These are phyloP conservation scores for Aspergillus coremiiformis DNA, from an alignment of 495 filamentous ascomycete species.

Conservation along the genomic window DNA sequence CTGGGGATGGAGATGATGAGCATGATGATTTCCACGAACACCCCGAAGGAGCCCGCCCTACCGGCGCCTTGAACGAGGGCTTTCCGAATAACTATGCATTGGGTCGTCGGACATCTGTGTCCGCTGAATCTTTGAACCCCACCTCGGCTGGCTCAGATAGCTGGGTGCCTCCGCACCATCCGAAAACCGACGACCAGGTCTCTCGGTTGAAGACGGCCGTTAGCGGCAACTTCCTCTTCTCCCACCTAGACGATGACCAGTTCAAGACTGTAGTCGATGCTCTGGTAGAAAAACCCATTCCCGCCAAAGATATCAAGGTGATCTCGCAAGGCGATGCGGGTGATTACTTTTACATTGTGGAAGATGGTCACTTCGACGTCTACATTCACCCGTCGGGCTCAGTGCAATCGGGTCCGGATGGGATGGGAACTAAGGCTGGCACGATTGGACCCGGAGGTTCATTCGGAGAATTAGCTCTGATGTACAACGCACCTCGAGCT, in stretches of 20 bases:
- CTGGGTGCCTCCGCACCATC: slow-evolving; percentile 80
- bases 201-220: slow-evolving; percentile 73
- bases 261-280: slow-evolving; percentile 80
- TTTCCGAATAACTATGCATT: slow-evolving; percentile 93
- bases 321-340: slow-evolving; percentile 94
- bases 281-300: slow-evolving; percentile 89
- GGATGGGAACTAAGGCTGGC: slow-evolving; percentile 78
- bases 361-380: slow-evolving; percentile 83
- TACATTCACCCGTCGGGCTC: slow-evolving; percentile 77
- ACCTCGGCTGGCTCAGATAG: slow-evolving; percentile 73
- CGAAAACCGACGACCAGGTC: slow-evolving; percentile 76
- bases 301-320: slow-evolving; percentile 90
- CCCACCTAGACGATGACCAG: slow-evolving; percentile 89
- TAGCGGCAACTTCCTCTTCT: slow-evolving; percentile 86
- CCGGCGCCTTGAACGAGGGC: slow-evolving; percentile 45
- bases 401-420: slow-evolving; percentile 73
- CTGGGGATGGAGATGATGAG: slow-evolving; percentile 19
- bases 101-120: slow-evolving; percentile 89
- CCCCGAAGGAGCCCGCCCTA: slow-evolving; percentile 28
- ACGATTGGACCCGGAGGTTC: slow-evolving; percentile 80
- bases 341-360: slow-evolving; percentile 97
- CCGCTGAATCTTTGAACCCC: slow-evolving; percentile 91
- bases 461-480: slow-evolving; percentile 95
- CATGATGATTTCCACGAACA: slow-evolving; percentile 21
- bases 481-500: slow-evolving; percentile 98